Evolutionary conservation across 768 basidiomycete species (phyloP).

Genomic region (Phlebiopsis gigantea): DNA sequence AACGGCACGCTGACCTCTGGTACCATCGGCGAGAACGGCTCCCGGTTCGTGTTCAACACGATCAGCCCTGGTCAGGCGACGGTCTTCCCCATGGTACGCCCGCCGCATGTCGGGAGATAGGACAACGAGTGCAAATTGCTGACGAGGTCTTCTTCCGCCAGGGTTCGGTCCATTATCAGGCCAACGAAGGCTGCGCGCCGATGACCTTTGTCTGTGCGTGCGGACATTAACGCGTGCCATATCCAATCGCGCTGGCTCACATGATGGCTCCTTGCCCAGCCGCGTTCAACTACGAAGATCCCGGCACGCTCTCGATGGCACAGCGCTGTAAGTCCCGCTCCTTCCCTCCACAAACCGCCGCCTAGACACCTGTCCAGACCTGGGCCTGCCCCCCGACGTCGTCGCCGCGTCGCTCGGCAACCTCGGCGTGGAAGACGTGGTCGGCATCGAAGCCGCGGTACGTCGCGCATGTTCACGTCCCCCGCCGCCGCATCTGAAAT

Average conservation of each 20-base stretch:
- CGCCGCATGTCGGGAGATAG: not conserved
- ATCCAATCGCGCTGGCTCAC: not conserved
- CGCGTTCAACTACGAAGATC: slow-evolving; percentile 25
- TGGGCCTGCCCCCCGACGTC: slow-evolving; percentile 25
- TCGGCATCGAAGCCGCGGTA: slow-evolving; percentile 18
- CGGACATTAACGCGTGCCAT: no score
- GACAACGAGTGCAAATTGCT: not conserved
- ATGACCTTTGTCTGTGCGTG: slow-evolving; percentile 21
- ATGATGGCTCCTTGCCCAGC: slow-evolving; percentile 13
- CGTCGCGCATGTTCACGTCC: no score
- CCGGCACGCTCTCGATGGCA: slow-evolving; percentile 20
- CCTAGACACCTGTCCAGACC: slow-evolving; percentile 11
- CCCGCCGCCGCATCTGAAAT: not conserved
- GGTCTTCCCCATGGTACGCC: slow-evolving; percentile 20
- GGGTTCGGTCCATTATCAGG: slow-evolving; percentile 27
- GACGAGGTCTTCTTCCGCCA: no score
- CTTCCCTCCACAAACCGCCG: not conserved
- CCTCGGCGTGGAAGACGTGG: slow-evolving; percentile 25
- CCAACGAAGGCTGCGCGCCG: slow-evolving; percentile 24
- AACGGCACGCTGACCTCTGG: slow-evolving; percentile 25
- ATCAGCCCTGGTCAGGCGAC: slow-evolving; percentile 19
- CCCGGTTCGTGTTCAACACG: slow-evolving; percentile 23
- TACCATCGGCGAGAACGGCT: slow-evolving; percentile 26
- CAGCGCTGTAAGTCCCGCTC: slow-evolving; percentile 22
- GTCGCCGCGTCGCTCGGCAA: slow-evolving; percentile 25